A percentile compares a stretch with the other conserved stretches of the same genome.
Conservation (phyloP, 805 yeast genomes). For the Schwanniomyces polymorphus region DNA sequence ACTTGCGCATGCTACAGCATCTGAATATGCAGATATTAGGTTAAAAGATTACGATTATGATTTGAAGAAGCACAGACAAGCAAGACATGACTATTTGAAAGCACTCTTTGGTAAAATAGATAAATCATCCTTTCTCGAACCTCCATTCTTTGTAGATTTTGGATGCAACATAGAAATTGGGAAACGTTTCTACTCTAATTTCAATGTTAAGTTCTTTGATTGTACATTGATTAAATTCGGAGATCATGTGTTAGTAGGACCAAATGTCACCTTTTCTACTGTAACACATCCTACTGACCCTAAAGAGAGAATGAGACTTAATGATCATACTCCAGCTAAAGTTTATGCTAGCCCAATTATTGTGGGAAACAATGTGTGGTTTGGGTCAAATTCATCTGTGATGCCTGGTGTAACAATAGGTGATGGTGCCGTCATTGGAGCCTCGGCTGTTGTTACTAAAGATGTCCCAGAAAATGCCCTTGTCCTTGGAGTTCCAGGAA, state of each 20-base stretch:
- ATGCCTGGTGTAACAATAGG: constrained; percentile 71
- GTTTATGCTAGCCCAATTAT: constrained; percentile 59
- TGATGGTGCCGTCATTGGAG: constrained; percentile 60
- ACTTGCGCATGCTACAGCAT: constrained; percentile 32
- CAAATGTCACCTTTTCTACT: constrained; percentile 57
- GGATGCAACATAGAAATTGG: constrained; percentile 66
- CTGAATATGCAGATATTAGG: constrained; percentile 33
- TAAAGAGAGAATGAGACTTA: constrained; percentile 31
- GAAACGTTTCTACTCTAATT: constrained; percentile 58
- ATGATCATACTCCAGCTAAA: too few relatives aligned
- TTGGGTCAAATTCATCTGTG: constrained; percentile 55
- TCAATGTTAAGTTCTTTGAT: constrained; percentile 57
- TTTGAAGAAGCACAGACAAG: constrained; percentile 25
- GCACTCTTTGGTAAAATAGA: constrained; percentile 52
- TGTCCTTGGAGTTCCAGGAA: constrained; percentile 66
- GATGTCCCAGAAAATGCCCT: constrained; percentile 55
- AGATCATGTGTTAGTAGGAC: constrained; percentile 59
- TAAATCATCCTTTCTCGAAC: constrained; percentile 44
- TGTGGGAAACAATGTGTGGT: constrained; percentile 69
- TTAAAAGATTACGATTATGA: constrained; percentile 30
- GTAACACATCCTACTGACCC: constrained; percentile 68
- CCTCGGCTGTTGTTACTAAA: constrained; percentile 64
- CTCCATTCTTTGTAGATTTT: constrained; percentile 65
- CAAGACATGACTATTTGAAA: constrained; percentile 35
- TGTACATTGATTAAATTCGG: constrained; percentile 65